phyloP scores from a whole-genome alignment of 2,329 filamentous ascomycete genomes.

The Tolypocladium endophyticum region DNA sequence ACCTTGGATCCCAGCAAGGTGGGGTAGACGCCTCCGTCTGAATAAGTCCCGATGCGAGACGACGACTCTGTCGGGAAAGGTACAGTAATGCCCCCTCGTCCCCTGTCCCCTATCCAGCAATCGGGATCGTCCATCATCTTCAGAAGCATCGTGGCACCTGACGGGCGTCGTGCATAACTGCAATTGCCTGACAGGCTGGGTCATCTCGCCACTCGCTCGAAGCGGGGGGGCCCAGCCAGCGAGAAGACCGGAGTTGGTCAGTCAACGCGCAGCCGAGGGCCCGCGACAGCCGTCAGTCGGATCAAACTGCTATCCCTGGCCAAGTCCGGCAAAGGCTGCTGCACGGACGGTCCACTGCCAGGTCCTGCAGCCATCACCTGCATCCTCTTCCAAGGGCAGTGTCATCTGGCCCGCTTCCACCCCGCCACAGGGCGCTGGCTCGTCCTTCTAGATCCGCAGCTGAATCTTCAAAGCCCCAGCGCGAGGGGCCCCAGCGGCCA shows the following conservation, averaged over 20 bases:
- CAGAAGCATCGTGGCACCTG: background rate
- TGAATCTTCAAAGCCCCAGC: background rate
- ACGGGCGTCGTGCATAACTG: background rate
- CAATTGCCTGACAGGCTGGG: background rate
- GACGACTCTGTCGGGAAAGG: too few species aligned
- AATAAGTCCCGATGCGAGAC: background rate
- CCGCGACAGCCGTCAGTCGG: background rate
- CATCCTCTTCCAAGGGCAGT: background rate
- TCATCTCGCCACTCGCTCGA: background rate
- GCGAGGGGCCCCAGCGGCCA: background rate
- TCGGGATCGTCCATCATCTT: background rate
- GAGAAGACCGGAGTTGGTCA: background rate
- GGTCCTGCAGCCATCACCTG: background rate
- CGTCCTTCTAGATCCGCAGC: background rate
- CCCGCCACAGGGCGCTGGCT: background rate
- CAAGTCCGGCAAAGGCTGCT: background rate
- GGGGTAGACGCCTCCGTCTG: background rate
- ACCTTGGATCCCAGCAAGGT: background rate
- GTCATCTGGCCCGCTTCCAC: background rate
- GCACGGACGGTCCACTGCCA: background rate
- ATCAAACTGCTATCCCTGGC: background rate
- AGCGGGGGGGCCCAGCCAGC: background rate
- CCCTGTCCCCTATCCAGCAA: too few species aligned
- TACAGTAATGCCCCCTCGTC: too few species aligned
- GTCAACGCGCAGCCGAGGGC: background rate